Conservation (phyloP, 352 stramenopile genomes). For the Phytophthora idaei region DNA sequence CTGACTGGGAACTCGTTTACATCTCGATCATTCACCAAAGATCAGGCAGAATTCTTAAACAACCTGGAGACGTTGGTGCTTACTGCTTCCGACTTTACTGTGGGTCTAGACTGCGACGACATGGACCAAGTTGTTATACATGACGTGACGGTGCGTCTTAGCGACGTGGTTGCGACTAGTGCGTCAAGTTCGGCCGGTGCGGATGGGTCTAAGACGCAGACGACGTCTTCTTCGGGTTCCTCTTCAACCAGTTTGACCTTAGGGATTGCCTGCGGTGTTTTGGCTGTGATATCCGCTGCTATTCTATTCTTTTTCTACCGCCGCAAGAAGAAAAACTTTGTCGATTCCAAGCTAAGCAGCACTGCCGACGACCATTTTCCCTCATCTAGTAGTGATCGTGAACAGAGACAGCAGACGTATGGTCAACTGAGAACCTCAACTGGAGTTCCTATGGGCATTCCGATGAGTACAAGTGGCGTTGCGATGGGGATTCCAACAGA, state of each 20-base stretch:
- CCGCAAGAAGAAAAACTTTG: constrained; percentile 15
- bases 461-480: constrained; percentile 26
- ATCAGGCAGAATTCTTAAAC: constrained; percentile 38
- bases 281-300: constrained; percentile 14
- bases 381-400: constrained; percentile 6
- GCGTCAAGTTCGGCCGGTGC: constrained; percentile 10
- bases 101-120: constrained; percentile 32
- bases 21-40: constrained; percentile 38
- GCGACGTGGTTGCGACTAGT: constrained; percentile 17
- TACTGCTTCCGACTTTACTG: constrained; percentile 39
- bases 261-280: constrained; percentile 24
- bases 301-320: constrained; percentile 24
- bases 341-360: constrained; percentile 24
- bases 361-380: constrained; percentile 20
- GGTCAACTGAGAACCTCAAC: constrained; percentile 17
- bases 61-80: constrained; percentile 35
- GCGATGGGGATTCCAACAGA: constrained; percentile 38
- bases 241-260: constrained; percentile 26
- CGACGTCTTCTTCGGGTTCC: constrained; percentile 4
- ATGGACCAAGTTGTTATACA: constrained; percentile 30
- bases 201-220: constrained; percentile 9
- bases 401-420: constrained; percentile 13
- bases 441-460: constrained; percentile 28
- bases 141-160: constrained; percentile 33
- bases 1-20: constrained; percentile 47